Percentiles rank a stretch among this genome's conserved stretches.
Conservation (phyloP, 805 yeast species). For the Metschnikowia gelsemii region DNA sequence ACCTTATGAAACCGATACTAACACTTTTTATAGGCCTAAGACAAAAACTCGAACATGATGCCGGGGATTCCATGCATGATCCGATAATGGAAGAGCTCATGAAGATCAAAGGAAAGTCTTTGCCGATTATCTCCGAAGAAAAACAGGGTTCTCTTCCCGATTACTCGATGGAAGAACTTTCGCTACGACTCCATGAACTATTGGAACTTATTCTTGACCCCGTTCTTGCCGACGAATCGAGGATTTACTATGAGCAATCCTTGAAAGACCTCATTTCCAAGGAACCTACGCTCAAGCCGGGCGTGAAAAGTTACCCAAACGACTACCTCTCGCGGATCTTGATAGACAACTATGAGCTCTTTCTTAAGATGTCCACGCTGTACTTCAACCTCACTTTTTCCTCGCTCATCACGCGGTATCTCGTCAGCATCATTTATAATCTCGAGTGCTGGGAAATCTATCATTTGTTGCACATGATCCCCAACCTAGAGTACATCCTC, state of each 20-base stretch:
- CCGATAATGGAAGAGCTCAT: constrained; percentile 34
- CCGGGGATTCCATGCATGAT: constrained; percentile 22
- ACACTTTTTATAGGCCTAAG: constrained; percentile 10
- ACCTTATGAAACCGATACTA: neutral
- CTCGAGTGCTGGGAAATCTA: constrained; percentile 47
- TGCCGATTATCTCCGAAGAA: constrained; percentile 3
- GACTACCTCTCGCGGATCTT: constrained; percentile 36
- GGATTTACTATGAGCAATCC: constrained; percentile 30
- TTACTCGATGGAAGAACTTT: constrained; percentile 30
- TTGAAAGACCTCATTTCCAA: constrained; percentile 28
- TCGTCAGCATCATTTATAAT: constrained; percentile 39
- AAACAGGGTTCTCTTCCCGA: constrained; percentile 2
- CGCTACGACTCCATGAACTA: constrained; percentile 32
- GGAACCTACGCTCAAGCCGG: constrained; percentile 22
- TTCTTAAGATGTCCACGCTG: constrained; percentile 31
- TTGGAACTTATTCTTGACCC: constrained; percentile 31
- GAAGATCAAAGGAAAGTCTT: constrained; percentile 24
- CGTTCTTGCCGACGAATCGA: constrained; percentile 28
- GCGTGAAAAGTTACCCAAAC: constrained; percentile 30
- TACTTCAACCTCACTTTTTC: constrained; percentile 41
- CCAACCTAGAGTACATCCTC: constrained; percentile 35
- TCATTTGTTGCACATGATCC: constrained; percentile 35
- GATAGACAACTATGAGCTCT: constrained; percentile 37
- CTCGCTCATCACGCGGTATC: constrained; percentile 38
- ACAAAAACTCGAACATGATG: constrained; percentile 6